Evolutionary conservation across 140 eudicot genomes (phyloP).

Genomic region (Ambrosia hybrid): DNA sequence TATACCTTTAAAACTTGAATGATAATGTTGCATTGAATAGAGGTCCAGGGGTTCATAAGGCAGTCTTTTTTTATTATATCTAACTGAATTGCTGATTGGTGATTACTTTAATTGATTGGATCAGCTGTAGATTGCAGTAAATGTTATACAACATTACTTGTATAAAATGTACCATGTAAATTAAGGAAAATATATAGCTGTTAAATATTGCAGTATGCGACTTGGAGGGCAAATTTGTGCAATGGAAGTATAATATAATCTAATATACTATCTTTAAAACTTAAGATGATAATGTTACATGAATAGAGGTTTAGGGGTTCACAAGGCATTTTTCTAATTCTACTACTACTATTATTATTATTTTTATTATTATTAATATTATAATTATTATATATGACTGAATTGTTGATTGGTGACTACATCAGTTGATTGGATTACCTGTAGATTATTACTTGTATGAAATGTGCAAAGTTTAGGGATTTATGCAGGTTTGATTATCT

Average conservation of each 20-base stretch:
- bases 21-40: not conserved
- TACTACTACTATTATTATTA: no score
- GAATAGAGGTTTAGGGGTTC: no score
- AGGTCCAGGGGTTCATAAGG: not conserved
- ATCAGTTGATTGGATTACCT: not conserved
- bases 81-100: not conserved
- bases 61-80: not conserved
- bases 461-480: conserved; percentile 14
- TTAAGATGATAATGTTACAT: no score
- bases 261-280: no score
- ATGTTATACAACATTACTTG: not conserved
- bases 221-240: no score
- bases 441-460: conserved; percentile 5
- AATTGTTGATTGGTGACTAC: conserved; percentile 1
- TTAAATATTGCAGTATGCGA: no score
- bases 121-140: not conserved
- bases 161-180: not conserved
- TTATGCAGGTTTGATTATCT: conserved; percentile 22
- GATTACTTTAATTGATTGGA: not conserved
- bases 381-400: not conserved
- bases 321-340: no score
- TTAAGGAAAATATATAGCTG: no score
- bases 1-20: not conserved
- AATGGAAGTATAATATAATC: no score
- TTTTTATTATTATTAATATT: no score